Evolutionary conservation across 2,329 filamentous ascomycete species (phyloP), one percentile per base, ranked within the genome.

Genomic region (Ophiocordyceps robertsii): DNA sequence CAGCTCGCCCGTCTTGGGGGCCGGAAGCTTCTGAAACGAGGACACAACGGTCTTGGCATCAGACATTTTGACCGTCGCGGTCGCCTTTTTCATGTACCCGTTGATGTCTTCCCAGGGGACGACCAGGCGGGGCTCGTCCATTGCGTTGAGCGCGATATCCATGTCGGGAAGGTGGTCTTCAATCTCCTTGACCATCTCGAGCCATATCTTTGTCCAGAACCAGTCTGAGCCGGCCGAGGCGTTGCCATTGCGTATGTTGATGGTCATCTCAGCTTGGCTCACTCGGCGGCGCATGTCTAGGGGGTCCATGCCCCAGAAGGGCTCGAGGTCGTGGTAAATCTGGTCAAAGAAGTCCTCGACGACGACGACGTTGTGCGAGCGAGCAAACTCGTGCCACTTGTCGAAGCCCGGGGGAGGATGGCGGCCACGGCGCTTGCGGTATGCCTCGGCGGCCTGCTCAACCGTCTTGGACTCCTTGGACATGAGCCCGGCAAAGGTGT

Each of bases 71-170:
- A 67, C 62, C 9, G 65, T 69, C 47, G 67, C 60, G 42, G 66
- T 62, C 30, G 77, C 77, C 44, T 68, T 66, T 38, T 63, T 56
- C 59, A 84, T 67, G 43, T 72, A 68, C 1, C 57, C 56, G 24
- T 73, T 60, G 40, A 83, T 71, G 6, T 76, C 69, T 52, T 83
- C 77, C 68, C 72, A 81, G 3, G 77, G 71, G 2, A 75, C 73
- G 12, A 82, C 69, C 9, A 84, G 53, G 24, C 79, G 67, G 33
- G 79, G 79, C 53, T 83, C 78, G 50, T 84, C 80, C 69, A 82
- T 76, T 29, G 72, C 66, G 48, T 83, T 84, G 45, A 82, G 65
- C 0, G 79, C 70, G 44, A 83, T 68, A 46, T 82, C 78, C 72
- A 84, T 77, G 51, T 84, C 78, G 2, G 79, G 79, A 14, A 83